Evolutionary conservation across 2,329 filamentous ascomycete genomes (phyloP), one percentile per base, ranked within the genome.

Genomic region (Cladosporium sp.): DNA sequence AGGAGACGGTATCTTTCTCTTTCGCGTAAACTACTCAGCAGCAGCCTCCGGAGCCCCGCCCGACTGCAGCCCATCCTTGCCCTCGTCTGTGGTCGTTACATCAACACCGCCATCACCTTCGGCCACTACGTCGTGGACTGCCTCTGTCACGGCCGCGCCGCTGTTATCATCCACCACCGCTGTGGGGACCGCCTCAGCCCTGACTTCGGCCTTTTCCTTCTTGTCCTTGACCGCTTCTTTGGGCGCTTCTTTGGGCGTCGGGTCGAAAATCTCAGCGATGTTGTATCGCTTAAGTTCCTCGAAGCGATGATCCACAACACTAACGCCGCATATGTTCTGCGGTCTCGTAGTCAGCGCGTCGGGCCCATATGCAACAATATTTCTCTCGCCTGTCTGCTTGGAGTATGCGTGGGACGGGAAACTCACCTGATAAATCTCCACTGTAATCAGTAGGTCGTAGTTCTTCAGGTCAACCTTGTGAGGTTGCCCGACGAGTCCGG

Each of bases 391-490:
- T 30, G 25, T 30, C 30, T 15, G 14, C 22, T 30, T 47, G 22
- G 22, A 47, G 22, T 45, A 14, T 40, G 39, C 39, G 19, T n/a
- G 20, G n/a, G 30, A 45, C 8, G 20, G n/a, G 30, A 45, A 61
- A 70, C 80, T 65, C 80, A 90, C 89, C 82, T 91, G 86, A 72
- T 88, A 93, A 59, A 94, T 82, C 67, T 94, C 89, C 59, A 94
- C 84, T 61, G 93, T 75, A 65, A 94, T 87, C 34, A 92, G 84
- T 69, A 90, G 84, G 74, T 93, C 89, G 36, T 89, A 89, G n/a
- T 80, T 82, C 50, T 80, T 83, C n/a, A 95, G 81, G 67, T 92
- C 85, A 60, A 94, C 90, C 67, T 86, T 88, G 74, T 94, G 90
- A 39, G 80, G 80, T 9, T 80, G 76, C 51, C 85, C 84, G 61